Conservation (phyloP, 495 filamentous ascomycete species). For the Talaromyces wortmannii region DNA sequence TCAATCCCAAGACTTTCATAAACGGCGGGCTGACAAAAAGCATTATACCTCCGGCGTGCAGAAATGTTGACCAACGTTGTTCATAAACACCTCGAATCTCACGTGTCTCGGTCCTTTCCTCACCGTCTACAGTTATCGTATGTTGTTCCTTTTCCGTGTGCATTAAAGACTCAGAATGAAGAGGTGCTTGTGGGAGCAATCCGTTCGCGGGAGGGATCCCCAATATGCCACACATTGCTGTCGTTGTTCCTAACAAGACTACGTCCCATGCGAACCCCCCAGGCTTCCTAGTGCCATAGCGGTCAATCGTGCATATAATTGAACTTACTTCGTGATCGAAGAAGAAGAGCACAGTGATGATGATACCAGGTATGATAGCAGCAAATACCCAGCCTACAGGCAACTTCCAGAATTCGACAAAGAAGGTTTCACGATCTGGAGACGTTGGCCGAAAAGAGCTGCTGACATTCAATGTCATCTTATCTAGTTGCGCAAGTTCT, state of each 20-base stretch:
- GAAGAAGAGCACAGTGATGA: slow-evolving; percentile 67
- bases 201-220: slow-evolving; percentile 67
- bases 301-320: slow-evolving; percentile 65
- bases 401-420: slow-evolving; percentile 61
- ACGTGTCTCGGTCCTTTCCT: slow-evolving; percentile 30
- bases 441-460: slow-evolving; percentile 51
- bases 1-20: slow-evolving; percentile 62
- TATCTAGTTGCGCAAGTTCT: slow-evolving; percentile 54
- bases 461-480: slow-evolving; percentile 53
- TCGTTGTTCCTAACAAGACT: slow-evolving; percentile 59
- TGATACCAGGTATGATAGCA: slow-evolving; percentile 56
- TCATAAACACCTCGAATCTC: slow-evolving; percentile 52
- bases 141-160: slow-evolving; percentile 43
- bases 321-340: slow-evolving; percentile 71
- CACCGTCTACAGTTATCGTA: slow-evolving; percentile 25
- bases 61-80: slow-evolving; percentile 60
- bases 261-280: slow-evolving; percentile 69
- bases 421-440: slow-evolving; percentile 51
- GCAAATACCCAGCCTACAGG: slow-evolving; percentile 56
- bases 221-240: slow-evolving; percentile 60
- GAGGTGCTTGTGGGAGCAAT: slow-evolving; percentile 61
- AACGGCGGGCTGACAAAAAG: slow-evolving; percentile 59
- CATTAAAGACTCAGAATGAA: slow-evolving; percentile 62
- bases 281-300: slow-evolving; percentile 60
- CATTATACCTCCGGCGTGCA: slow-evolving; percentile 56